phyloP scores from a whole-genome alignment of 2,329 filamentous ascomycete genomes.

The Neopestalotiopsis rosae region DNA sequence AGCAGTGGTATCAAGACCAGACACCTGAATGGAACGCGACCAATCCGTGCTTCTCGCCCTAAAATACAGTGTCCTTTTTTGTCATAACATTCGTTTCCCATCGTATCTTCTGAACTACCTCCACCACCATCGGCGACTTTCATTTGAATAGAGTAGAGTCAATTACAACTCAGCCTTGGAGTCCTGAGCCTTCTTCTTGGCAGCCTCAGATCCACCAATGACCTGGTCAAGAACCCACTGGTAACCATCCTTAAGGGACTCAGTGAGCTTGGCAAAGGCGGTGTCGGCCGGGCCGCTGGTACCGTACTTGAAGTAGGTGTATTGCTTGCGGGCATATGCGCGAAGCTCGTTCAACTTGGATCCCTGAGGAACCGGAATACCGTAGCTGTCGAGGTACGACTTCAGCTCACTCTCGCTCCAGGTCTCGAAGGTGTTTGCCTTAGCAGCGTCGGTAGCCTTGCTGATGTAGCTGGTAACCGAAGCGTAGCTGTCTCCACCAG shows the following conservation, averaged over 20 bases:
- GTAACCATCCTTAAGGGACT: slow-evolving; percentile 51
- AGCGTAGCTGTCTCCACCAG: slow-evolving; percentile 64
- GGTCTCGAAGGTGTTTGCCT: slow-evolving; percentile 70
- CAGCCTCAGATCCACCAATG: slow-evolving; percentile 51
- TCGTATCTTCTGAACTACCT: slow-evolving; percentile 2
- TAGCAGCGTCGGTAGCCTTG: slow-evolving; percentile 67
- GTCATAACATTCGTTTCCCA: slow-evolving; percentile 16
- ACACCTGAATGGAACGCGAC: slow-evolving; percentile 2
- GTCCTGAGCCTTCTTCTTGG: slow-evolving; percentile 53
- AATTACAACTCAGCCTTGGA: slow-evolving; percentile 55
- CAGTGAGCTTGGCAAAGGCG: slow-evolving; percentile 67
- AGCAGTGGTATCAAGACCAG: slow-evolving; percentile 12
- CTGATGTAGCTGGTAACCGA: slow-evolving; percentile 75
- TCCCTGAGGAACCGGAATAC: slow-evolving; percentile 70
- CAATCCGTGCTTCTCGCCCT: slow-evolving; percentile 5
- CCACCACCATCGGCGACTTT: neutral
- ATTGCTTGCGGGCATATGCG: slow-evolving; percentile 73
- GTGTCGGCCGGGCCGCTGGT: slow-evolving; percentile 70
- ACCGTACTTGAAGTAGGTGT: slow-evolving; percentile 79
- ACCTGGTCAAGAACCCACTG: slow-evolving; percentile 59
- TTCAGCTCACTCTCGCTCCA: slow-evolving; percentile 80
- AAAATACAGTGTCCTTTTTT: slow-evolving; percentile 16
- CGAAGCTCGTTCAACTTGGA: slow-evolving; percentile 72
- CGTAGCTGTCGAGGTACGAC: slow-evolving; percentile 80
- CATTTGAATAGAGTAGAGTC: neutral